A percentile compares a stretch with the other conserved stretches of the same genome.
Conservation (phyloP, 1,284 basidiomycete genomes). For the Ceratobasidium theobromae region DNA sequence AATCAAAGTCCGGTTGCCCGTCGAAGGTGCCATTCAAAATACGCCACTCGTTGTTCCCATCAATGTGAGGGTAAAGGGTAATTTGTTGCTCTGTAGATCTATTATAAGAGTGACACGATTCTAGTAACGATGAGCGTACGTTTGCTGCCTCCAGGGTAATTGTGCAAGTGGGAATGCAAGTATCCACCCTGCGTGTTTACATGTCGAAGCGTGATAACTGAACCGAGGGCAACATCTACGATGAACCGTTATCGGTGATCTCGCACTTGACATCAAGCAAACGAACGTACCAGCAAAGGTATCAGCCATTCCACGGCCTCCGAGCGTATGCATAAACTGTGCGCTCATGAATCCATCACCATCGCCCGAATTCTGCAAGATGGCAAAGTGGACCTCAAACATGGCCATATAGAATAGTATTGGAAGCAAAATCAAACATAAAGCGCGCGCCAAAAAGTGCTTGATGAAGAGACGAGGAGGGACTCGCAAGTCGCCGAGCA, state of each 20-base stretch:
- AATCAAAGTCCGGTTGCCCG: conserved; percentile 57
- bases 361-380: conserved; percentile 87
- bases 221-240: conserved; percentile 84
- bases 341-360: conserved; percentile 99
- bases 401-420: conserved; percentile 89
- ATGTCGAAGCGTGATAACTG: conserved; percentile 81
- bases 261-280: not conserved
- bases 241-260: conserved; percentile 23
- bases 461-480: conserved; percentile 71
- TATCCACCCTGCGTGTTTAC: conserved; percentile 97
- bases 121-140: conserved; percentile 53
- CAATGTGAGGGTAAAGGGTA: conserved; percentile 94
- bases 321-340: conserved; percentile 94
- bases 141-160: conserved; percentile 83
- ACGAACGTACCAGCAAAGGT: conserved; percentile 75
- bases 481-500: conserved; percentile 86
- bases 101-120: not conserved
- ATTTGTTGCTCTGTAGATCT: conserved; percentile 84
- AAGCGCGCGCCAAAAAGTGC: conserved; percentile 86
- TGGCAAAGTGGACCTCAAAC: conserved; percentile 92
- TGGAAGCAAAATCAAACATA: conserved; percentile 88
- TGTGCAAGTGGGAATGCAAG: conserved; percentile 90
- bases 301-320: conserved; percentile 89
- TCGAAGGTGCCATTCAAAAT: conserved; percentile 68
- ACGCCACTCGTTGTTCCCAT: conserved; percentile 89